Evolutionary conservation across 2,329 filamentous ascomycete species (phyloP).

Genomic region (Dactylellina haptotyla): DNA sequence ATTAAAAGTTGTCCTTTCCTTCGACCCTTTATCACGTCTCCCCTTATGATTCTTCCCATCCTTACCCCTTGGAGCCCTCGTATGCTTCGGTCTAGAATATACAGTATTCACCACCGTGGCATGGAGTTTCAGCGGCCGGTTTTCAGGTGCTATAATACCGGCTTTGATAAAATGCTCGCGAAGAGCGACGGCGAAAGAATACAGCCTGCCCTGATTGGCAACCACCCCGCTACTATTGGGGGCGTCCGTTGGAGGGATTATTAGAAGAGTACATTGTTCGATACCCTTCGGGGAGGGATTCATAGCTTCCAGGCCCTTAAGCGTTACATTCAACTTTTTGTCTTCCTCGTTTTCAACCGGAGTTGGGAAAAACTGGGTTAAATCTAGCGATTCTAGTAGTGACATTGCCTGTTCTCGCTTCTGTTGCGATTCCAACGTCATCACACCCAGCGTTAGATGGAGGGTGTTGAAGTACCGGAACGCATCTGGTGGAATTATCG

Average conservation of each 20-base stretch:
- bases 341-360: neutral
- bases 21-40: conserved; percentile 45
- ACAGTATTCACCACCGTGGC: conserved; percentile 90
- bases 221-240: neutral
- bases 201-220: conserved; percentile 64
- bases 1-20: conserved; percentile 63
- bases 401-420: conserved; percentile 15
- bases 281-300: neutral
- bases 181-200: conserved; percentile 70
- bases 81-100: conserved; percentile 69
- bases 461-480: conserved; percentile 81
- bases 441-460: conserved; percentile 87
- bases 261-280: conserved; percentile 70
- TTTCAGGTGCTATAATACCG: conserved; percentile 69
- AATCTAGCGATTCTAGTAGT: conserved; percentile 14
- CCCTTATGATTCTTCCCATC: conserved; percentile 61
- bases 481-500: conserved; percentile 72
- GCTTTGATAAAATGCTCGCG: conserved; percentile 67
- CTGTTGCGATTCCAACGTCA: conserved; percentile 63
- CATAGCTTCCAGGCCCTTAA: conserved; percentile 33
- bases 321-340: conserved; percentile 16
- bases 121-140: conserved; percentile 78
- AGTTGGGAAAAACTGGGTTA: conserved; percentile 24
- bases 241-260: conserved; percentile 70
- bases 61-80: conserved; percentile 55